Evolutionary conservation across 176 grass and related monocot species (phyloP).

Genomic region (Rhynchospora breviuscula): DNA sequence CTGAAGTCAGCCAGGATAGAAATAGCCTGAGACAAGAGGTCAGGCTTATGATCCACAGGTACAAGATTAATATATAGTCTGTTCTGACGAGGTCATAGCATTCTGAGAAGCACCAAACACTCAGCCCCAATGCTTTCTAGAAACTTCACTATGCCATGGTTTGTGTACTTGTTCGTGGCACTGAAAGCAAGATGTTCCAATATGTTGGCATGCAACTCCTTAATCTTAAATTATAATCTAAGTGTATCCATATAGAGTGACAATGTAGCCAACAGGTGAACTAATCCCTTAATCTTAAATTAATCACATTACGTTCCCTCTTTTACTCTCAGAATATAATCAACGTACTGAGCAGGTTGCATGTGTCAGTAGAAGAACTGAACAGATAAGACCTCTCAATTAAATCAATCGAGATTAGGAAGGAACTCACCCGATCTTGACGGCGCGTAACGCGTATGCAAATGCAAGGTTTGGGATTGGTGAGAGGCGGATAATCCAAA

Average conservation of each 20-base stretch:
- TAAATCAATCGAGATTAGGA: background rate
- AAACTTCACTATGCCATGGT: slow-evolving; percentile 96
- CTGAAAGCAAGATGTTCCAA: slow-evolving; percentile 97
- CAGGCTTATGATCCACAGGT: slow-evolving; percentile 72
- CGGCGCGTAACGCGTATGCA: too few relatives aligned
- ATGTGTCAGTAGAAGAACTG: background rate
- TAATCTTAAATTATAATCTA: too few relatives aligned
- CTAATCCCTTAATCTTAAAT: background rate
- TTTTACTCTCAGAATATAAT: background rate
- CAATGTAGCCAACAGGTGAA: background rate
- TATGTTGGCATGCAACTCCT: slow-evolving; percentile 88
- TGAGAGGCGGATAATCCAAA: slow-evolving; percentile 22
- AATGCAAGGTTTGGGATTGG: slow-evolving; percentile 88
- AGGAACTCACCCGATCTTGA: slow-evolving; percentile 90
- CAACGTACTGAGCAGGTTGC: background rate
- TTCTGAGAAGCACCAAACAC: slow-evolving; percentile 96
- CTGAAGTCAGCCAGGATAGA: slow-evolving; percentile 88
- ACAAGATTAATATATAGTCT: slow-evolving; percentile 97
- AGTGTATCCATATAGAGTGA: background rate
- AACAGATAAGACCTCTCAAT: background rate
- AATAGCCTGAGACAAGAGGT: too few relatives aligned
- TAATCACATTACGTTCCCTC: background rate
- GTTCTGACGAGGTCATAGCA: slow-evolving; percentile 90
- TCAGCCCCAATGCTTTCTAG: slow-evolving; percentile 98
- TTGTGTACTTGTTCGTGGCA: slow-evolving; percentile 82